Base-by-base conservation (phyloP, 371 early-diverging fungal genomes). In the Globomyces sp. region DNA sequence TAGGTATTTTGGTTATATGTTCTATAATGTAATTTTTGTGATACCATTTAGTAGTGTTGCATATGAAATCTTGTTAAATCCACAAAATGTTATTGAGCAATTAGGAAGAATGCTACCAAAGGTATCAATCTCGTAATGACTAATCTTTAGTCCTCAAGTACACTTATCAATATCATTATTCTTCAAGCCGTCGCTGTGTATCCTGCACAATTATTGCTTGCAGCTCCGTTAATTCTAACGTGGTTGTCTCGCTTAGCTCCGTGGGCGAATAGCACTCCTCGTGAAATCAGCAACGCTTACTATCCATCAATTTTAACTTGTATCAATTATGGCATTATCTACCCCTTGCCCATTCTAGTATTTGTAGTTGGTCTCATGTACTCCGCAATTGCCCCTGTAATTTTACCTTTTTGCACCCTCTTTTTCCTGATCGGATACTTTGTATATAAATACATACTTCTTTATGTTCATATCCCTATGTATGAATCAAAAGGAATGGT, bases 1-100 rank as follows among this genome's bases (percentile, higher is more conserved):
- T 48, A 91, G 92, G 71, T 91, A 93, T 76, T 95, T 91, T 74
- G 88, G 89, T 61, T 95, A 94, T 68, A 84, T 89, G 58, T 73
- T 95, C 40, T 88, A 91, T 79, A 97, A 94, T 75, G 88, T 95
- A 4, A 74, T 97, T 47, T 77, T 97, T 58, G 86, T 94, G 8
- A 90, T 92, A 73, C 88, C 90, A 3, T 78, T 93, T 5, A 89
- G 91, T 2, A 84, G 86, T 51, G 79, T 89, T 10, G 64, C 92
- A 51, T 77, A 84, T 45, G 87, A 91, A 41, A 87, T 90, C 2
- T 72, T 89, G 57, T 81, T 86, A 40, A 81, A 83, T 53, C 89
- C 91, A 0, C 84, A 81, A 1, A 81, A 85, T 37, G 80, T 91
- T 43, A 81, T 90, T 63, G 84, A 89, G 58, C 82, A 80, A 1